These are phyloP conservation scores for Manihot esculenta DNA, from an alignment of 441 rosid genomes.

Conservation along the genomic window DNA sequence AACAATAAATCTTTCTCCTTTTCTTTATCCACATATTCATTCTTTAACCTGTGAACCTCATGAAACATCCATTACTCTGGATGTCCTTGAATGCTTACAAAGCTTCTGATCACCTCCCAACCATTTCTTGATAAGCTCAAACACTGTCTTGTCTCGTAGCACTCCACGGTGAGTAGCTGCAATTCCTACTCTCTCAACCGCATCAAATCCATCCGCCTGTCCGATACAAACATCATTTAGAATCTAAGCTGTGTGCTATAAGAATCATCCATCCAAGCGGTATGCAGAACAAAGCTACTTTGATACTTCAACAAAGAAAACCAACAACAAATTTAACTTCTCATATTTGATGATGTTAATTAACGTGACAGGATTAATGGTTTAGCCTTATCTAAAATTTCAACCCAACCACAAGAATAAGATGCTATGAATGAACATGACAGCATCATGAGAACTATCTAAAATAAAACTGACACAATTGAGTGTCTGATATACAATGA, in stretches of 20 bases:
- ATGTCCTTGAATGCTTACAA: conserved; percentile 38
- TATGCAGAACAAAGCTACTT: background rate
- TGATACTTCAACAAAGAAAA: background rate
- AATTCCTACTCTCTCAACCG: conserved; percentile 64
- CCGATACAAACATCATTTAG: background rate
- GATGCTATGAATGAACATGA: too few species aligned
- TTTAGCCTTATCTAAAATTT: too few species aligned
- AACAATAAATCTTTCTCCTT: too few species aligned
- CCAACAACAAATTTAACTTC: background rate
- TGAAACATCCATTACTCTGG: conserved; percentile 41
- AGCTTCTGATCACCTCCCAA: conserved; percentile 52
- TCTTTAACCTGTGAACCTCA: background rate
- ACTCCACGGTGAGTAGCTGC: conserved; percentile 62
- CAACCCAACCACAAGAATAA: too few species aligned
- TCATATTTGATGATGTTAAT: too few species aligned
- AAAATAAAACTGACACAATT: too few species aligned
- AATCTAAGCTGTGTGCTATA: background rate
- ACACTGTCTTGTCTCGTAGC: conserved; percentile 48
- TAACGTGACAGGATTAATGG: too few species aligned
- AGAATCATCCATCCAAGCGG: background rate
- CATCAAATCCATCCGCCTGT: conserved; percentile 66
- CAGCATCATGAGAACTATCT: too few species aligned
- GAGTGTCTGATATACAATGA: too few species aligned
- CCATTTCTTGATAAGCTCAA: conserved; percentile 61
- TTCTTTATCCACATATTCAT: too few species aligned